These are phyloP conservation scores for Centaurea solstitialis DNA, from an alignment of 129 eudicot genomes.

Conservation along the genomic window DNA sequence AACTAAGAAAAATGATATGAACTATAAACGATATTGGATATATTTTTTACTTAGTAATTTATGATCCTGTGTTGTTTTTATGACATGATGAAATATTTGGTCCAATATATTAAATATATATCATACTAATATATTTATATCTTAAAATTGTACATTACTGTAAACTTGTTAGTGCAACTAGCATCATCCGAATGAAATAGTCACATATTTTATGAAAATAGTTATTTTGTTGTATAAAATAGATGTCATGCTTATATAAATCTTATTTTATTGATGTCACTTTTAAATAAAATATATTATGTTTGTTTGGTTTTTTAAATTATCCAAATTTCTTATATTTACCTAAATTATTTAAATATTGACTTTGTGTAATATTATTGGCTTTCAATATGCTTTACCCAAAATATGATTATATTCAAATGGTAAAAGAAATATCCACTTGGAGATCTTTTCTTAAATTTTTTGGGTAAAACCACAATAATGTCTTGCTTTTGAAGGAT, in stretches of 20 bases:
- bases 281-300: neutral
- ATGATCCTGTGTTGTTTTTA: neutral
- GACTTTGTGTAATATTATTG: neutral
- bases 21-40: neutral
- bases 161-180: neutral
- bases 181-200: too few relatives aligned
- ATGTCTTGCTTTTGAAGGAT: neutral
- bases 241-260: neutral
- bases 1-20: neutral
- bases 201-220: neutral
- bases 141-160: neutral
- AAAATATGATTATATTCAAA: neutral
- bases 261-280: too few relatives aligned
- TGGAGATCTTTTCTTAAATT: neutral
- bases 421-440: neutral
- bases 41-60: too few relatives aligned
- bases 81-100: neutral
- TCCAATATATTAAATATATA: neutral
- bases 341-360: neutral
- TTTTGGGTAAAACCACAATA: neutral
- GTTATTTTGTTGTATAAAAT: neutral
- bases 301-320: neutral
- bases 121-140: too few relatives aligned
- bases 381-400: neutral
- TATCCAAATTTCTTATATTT: neutral